A percentile compares a stretch with the other conserved stretches of the same genome.
phyloP scores from a whole-genome alignment of 2,329 filamentous ascomycete genomes.

The Cytospora paraplurivora region DNA sequence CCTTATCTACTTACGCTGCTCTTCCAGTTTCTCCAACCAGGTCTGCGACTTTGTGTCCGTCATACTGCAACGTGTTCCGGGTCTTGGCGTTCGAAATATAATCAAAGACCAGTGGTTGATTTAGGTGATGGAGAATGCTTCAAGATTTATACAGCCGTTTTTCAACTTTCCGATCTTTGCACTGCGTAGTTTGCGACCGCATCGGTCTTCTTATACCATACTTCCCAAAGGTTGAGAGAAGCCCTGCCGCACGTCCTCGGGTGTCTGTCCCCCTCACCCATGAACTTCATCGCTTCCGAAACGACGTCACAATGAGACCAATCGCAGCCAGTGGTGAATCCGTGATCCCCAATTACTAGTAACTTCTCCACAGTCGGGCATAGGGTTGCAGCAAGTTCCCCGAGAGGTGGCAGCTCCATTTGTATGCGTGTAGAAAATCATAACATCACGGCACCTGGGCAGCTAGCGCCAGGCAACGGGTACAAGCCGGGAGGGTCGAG shows the following conservation, averaged over 20 bases:
- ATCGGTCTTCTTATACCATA: not conserved
- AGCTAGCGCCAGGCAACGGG: too few species aligned
- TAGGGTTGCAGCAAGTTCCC: not conserved
- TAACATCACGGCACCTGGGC: too few species aligned
- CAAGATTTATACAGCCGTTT: not conserved
- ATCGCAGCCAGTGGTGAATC: too few species aligned
- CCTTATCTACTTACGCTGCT: constrained; percentile 39
- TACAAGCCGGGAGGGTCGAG: too few species aligned
- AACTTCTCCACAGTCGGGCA: not conserved
- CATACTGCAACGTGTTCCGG: not conserved
- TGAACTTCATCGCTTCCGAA: not conserved
- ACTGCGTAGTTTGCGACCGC: not conserved
- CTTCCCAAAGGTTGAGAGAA: not conserved
- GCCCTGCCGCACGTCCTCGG: not conserved
- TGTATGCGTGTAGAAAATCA: not conserved
- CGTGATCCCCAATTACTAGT: not conserved
- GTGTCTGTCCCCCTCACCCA: not conserved
- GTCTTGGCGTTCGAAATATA: not conserved
- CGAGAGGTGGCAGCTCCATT: not conserved
- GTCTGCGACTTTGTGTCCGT: constrained; percentile 30
- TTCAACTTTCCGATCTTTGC: not conserved
- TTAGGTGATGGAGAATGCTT: not conserved
- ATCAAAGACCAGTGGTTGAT: not conserved
- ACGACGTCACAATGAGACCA: not conserved
- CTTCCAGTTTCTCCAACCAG: constrained; percentile 48